Conservation (phyloP, 148 eudicot species). For the Pouteria glomerata region DNA sequence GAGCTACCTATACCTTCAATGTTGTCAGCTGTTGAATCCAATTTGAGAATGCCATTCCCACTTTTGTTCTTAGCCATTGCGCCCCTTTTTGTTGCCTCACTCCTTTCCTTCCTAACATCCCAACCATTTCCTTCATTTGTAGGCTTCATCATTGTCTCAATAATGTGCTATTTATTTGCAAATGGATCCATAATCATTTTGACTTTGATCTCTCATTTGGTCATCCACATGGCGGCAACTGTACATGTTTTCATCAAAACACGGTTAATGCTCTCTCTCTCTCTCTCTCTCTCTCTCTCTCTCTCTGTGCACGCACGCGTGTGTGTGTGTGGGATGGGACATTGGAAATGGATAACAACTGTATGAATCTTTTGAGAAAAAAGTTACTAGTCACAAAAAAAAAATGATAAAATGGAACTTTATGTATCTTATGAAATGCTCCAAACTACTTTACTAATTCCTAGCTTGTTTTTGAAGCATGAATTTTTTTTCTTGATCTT, state of each 20-base stretch:
- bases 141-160: slow-evolving; percentile 61
- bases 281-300: slow-evolving; percentile 7
- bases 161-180: slow-evolving; percentile 66
- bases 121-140: slow-evolving; percentile 49
- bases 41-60: slow-evolving; percentile 66
- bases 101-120: slow-evolving; percentile 50
- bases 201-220: slow-evolving; percentile 43
- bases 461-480: neutral
- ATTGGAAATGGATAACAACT: too few species aligned
- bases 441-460: neutral
- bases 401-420: too few species aligned
- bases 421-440: neutral
- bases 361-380: too few species aligned
- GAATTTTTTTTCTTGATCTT: neutral
- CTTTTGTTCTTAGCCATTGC: slow-evolving; percentile 45
- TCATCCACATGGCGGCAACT: slow-evolving; percentile 50
- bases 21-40: slow-evolving; percentile 79
- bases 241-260: slow-evolving; percentile 69
- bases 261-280: slow-evolving; percentile 45
- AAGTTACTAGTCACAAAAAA: too few species aligned
- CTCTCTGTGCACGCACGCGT: too few species aligned
- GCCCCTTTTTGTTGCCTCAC: slow-evolving; percentile 50
- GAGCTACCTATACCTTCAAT: slow-evolving; percentile 78
- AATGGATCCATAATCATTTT: slow-evolving; percentile 63
- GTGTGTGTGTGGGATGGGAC: too few species aligned